Base-by-base conservation (phyloP, 2,329 filamentous ascomycete species). In the Plenodomus lindquistii region DNA sequence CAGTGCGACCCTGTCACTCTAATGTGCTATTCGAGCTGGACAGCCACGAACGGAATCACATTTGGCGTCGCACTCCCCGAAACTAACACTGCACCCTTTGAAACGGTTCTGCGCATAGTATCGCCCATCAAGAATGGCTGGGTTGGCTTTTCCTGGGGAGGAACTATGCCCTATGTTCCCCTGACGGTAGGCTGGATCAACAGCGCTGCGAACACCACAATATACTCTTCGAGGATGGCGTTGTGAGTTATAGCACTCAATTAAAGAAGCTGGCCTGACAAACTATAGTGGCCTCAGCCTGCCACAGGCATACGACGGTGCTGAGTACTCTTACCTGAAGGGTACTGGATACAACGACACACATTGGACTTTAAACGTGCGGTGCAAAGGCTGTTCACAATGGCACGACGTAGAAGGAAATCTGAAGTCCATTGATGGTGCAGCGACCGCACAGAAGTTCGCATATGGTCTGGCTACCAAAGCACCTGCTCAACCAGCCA, bases 91-190 rank as follows among this genome's bases (percentile, higher is more conserved):
- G 60, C 69, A 9, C 55, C 67, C 0, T 78, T 74, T 48, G 75
- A 78, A 45, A 66, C 69, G 10, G 72, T 78, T 4, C 34, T 78
- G 18, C 77, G 79, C 55, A 71, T 79, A 37, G 65, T 73, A 2
- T 72, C 76, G 0, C 76, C 77, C 13, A 65, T 65, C n/a, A 59
- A 64, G 2, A 70, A 77, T 38, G 77, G 77, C 46, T 80, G 78
- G 77, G 73, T 75, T 8, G 78, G 76, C 2, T 65, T 79, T 18
- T 73, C 77, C 13, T 80, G 77, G 77, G 77, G 76, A n/a, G 77
- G 76, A 3, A 71, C 72, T 27, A 80, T 80, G 78, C 72, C 74
- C 1, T 76, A 77, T 60, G 75, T 76, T 49, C 77, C 78, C 2
- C 63, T 80, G 2, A 71, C 75, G 4, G 60, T 80, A 21, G 73